phyloP scores from a whole-genome alignment of 768 basidiomycete genomes.

The Hydnum rufescens region DNA sequence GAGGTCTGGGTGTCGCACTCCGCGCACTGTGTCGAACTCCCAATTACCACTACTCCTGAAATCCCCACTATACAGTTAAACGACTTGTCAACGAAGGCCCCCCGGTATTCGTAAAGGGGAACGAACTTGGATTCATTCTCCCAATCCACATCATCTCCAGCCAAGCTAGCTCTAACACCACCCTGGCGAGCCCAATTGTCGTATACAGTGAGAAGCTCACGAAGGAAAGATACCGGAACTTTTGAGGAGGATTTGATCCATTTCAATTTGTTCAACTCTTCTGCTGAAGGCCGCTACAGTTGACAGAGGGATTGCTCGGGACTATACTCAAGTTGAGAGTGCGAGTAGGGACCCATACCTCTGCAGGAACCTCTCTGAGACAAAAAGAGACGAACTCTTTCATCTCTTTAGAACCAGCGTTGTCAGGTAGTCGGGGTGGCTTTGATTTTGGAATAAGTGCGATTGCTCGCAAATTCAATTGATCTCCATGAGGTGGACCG shows the following conservation, averaged over 20 bases:
- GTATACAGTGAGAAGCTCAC: slow-evolving; percentile 63
- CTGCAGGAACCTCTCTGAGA: slow-evolving; percentile 58
- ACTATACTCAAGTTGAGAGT: too few relatives aligned
- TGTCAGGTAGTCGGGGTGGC: slow-evolving; percentile 62
- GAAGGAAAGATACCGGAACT: slow-evolving; percentile 42
- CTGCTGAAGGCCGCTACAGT: slow-evolving; percentile 62
- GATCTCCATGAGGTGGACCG: slow-evolving; percentile 79
- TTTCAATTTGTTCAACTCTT: slow-evolving; percentile 61
- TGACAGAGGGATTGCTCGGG: neutral
- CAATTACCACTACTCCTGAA: slow-evolving; percentile 19
- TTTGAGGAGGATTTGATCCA: slow-evolving; percentile 74
- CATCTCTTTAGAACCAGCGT: slow-evolving; percentile 66
- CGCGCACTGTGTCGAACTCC: slow-evolving; percentile 53
- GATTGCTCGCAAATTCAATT: slow-evolving; percentile 69
- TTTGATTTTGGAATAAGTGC: slow-evolving; percentile 72
- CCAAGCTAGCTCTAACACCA: slow-evolving; percentile 55
- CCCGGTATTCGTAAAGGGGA: neutral
- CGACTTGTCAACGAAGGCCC: neutral
- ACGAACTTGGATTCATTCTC: slow-evolving; percentile 7
- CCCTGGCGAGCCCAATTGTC: slow-evolving; percentile 49
- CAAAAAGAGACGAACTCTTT: slow-evolving; percentile 72
- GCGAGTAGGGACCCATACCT: slow-evolving; percentile 29
- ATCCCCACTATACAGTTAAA: slow-evolving; percentile 5
- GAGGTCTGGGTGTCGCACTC: too few relatives aligned
- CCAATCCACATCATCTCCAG: slow-evolving; percentile 4